phyloP scores from a whole-genome alignment of 176 grass and related monocot genomes.

The Aegilops sharonensis region DNA sequence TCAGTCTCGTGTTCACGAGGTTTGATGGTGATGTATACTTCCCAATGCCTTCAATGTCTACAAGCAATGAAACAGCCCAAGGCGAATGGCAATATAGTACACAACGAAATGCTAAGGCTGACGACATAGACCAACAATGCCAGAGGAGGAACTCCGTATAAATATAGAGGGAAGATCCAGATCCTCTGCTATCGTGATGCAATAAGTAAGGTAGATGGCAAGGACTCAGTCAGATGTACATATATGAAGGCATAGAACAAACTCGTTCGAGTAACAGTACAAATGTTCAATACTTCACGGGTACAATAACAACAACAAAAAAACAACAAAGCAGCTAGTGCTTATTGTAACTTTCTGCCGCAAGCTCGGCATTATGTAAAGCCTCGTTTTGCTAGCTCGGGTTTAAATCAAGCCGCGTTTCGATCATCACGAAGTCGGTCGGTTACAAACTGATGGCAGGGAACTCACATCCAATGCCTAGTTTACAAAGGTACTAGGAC shows the following conservation, averaged over 20 bases:
- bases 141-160: too few relatives aligned
- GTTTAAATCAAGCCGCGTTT: neutral
- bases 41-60: neutral
- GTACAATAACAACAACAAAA: neutral
- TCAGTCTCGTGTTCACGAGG: too few relatives aligned
- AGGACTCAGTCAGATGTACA: neutral
- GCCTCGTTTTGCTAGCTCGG: neutral
- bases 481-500: conserved; percentile 11
- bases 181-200: neutral
- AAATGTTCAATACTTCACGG: neutral
- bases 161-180: neutral
- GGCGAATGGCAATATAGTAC: too few relatives aligned
- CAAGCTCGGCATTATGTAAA: neutral
- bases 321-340: neutral
- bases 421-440: neutral
- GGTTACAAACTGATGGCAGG: neutral
- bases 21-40: neutral
- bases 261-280: neutral
- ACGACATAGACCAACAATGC: too few relatives aligned
- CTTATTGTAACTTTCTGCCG: neutral
- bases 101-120: too few relatives aligned
- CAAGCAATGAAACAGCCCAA: neutral
- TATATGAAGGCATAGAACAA: neutral
- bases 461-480: neutral
- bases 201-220: neutral